Base-by-base conservation (phyloP, 768 basidiomycete species). In the Hygrophorus pudorinus region DNA sequence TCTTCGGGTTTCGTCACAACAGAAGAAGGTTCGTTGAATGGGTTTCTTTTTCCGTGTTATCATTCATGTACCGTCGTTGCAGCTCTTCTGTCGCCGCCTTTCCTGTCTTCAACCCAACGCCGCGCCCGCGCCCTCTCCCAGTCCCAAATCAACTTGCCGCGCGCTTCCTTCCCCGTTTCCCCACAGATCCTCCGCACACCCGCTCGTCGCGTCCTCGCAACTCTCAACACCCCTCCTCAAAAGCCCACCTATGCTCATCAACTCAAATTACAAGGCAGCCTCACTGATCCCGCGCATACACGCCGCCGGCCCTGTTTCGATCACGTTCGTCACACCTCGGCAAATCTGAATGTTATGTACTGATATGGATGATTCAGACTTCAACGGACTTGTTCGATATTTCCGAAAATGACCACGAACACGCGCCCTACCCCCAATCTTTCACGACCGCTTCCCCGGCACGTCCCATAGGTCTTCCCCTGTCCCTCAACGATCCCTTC, bases 281-380 rank as follows among this genome's bases (percentile, higher is more conserved):
- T 78, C 43, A 86, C 85, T 2, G 85, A 85, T 56, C 85, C 85
- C 16, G 74, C 80, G 7, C 75, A 70, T 38, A 62, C 67, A 29
- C 57, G 73, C 35, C 63, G 67, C 49, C 64, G 73, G 5, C 48
- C 48, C 5, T 29, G 34, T 28, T 46, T 39, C 27, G 45, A 38
- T 18, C 38, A 46, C 2, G 43, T 47, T 13, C 38, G 35, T 16
- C 16, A 50, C 14, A 42, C 16, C 13, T 41, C 48, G 44, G 24
- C 24, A 24, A 3, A 24, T 24, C 4, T 24, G 7, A 24, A 24
- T 24, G 24, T 24, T 24, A 24, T 7, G 24, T 24, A 24, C 24
- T 24, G 24, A 24, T 7, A 24, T 24, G 24, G 7, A 3, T 7
- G 3, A 7, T 14, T n/a, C 44, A 45, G 44, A 11, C 28, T n/a